phyloP scores from a whole-genome alignment of 441 rosid species.

The Raphanus hybrid region DNA sequence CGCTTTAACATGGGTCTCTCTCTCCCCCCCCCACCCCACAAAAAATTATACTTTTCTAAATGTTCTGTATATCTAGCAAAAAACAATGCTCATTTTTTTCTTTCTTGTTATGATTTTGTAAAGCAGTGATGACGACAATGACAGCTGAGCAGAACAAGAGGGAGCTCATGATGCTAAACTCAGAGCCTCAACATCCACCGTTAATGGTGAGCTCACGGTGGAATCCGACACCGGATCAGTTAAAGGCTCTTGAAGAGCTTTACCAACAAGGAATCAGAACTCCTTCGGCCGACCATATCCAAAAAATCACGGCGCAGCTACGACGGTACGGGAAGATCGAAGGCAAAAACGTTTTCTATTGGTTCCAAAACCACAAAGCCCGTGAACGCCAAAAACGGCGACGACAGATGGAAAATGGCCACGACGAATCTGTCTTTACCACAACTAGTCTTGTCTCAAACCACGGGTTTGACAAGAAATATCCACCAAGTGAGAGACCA shows the following conservation, averaged over 20 bases:
- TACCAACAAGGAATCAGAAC: constrained; percentile 85
- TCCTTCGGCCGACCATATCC: constrained; percentile 93
- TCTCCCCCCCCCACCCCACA: not conserved
- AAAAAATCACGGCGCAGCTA: constrained; percentile 85
- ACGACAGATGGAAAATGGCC: constrained; percentile 72
- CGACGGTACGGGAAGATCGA: constrained; percentile 91
- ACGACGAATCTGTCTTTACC: constrained; percentile 24
- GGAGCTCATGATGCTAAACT: constrained; percentile 67
- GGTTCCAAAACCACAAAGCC: constrained; percentile 99
- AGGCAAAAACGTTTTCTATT: constrained; percentile 96
- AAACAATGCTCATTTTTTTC: not conserved
- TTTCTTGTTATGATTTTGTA: constrained; percentile 1
- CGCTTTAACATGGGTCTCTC: constrained; percentile 44
- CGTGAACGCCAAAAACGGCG: constrained; percentile 93
- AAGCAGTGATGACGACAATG: constrained; percentile 37
- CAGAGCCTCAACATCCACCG: constrained; percentile 46
- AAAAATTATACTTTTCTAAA: not conserved
- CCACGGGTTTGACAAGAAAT: constrained; percentile 57
- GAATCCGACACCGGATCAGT: constrained; percentile 97
- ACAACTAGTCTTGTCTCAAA: constrained; percentile 29
- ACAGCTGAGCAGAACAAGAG: constrained; percentile 72
- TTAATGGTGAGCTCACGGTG: constrained; percentile 84
- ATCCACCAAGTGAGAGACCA: constrained; percentile 49
- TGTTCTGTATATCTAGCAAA: not conserved
- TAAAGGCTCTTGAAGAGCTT: constrained; percentile 84